Conservation (phyloP, 2,329 filamentous ascomycete genomes). For the Paracamarosporium sp. region DNA sequence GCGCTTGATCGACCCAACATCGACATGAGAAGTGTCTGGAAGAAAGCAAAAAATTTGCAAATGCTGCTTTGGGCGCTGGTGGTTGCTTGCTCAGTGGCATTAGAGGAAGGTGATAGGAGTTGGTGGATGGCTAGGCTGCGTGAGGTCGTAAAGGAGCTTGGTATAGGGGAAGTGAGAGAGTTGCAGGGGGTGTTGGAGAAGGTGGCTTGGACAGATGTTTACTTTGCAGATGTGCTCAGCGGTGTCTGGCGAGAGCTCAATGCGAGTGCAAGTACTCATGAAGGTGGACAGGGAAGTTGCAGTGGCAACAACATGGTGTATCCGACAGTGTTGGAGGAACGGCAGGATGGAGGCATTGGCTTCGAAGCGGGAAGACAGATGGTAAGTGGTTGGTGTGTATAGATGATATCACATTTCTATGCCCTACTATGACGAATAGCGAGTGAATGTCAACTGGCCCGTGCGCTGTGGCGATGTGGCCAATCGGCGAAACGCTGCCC, state of each 20-base stretch:
- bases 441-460: neutral
- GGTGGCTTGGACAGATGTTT: conserved; percentile 32
- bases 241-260: conserved; percentile 18
- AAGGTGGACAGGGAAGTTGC: too few relatives aligned
- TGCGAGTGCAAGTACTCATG: neutral
- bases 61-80: conserved; percentile 31
- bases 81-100: conserved; percentile 20
- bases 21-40: conserved; percentile 18
- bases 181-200: conserved; percentile 19
- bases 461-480: neutral
- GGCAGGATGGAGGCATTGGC: too few relatives aligned
- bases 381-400: too few relatives aligned
- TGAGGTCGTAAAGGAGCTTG: conserved; percentile 18
- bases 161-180: conserved; percentile 4
- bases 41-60: conserved; percentile 21
- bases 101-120: neutral
- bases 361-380: too few relatives aligned
- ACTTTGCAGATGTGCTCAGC: conserved; percentile 18
- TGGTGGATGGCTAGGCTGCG: conserved; percentile 27
- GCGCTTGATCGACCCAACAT: conserved; percentile 17
- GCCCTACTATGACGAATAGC: neutral
- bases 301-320: too few relatives aligned
- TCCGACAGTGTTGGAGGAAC: too few relatives aligned
- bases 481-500: conserved; percentile 4
- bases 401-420: too few relatives aligned